Conservation (phyloP, 805 yeast genomes). For the Saturnispora besseyi region DNA sequence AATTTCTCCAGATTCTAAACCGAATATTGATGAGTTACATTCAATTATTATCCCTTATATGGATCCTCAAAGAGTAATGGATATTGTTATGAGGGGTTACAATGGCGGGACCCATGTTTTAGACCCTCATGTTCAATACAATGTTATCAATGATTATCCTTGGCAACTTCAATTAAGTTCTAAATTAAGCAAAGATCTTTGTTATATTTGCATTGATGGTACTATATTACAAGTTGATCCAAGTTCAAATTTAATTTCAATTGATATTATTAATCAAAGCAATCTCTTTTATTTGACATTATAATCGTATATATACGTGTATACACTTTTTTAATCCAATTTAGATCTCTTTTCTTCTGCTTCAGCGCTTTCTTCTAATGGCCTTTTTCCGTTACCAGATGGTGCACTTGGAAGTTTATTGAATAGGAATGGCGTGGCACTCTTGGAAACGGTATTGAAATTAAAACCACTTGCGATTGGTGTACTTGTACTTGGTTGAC, state of each 20-base stretch:
- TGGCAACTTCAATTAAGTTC: constrained; percentile 3
- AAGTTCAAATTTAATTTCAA: neutral
- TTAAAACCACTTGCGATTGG: constrained; percentile 4
- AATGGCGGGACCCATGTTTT: constrained; percentile 44
- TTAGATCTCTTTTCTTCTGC: constrained; percentile 18
- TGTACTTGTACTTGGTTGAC: neutral
- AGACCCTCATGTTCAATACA: constrained; percentile 41
- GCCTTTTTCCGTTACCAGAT: constrained; percentile 15
- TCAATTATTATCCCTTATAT: constrained; percentile 37
- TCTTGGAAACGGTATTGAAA: neutral
- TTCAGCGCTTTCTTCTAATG: constrained; percentile 16
- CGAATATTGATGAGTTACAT: constrained; percentile 35
- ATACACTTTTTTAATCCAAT: neutral
- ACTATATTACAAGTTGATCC: constrained; percentile 29
- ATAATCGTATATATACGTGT: neutral
- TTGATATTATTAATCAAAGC: constrained; percentile 3
- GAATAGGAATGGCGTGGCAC: neutral
- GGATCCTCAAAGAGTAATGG: constrained; percentile 33
- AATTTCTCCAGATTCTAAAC: constrained; percentile 52
- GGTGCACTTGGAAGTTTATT: neutral
- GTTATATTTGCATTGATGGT: constrained; percentile 65
- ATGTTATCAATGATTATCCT: constrained; percentile 6
- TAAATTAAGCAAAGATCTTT: constrained; percentile 14
- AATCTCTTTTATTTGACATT: constrained; percentile 1
- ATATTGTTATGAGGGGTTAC: constrained; percentile 50